Conservation (phyloP, 2,329 filamentous ascomycete species). For the Arthrinium phaeospermum region DNA sequence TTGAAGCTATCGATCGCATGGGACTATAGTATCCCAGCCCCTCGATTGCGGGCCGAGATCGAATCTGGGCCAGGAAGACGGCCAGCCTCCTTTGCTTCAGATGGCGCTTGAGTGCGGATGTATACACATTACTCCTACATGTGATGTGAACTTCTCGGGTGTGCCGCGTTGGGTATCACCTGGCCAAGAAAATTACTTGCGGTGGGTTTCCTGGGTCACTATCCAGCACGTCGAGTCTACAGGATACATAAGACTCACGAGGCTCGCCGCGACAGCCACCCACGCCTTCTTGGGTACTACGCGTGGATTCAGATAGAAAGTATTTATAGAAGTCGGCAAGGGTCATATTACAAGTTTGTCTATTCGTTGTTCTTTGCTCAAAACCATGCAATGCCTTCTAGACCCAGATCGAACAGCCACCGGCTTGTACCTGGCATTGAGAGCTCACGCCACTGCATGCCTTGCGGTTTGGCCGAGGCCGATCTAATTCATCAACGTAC, state of each 20-base stretch:
- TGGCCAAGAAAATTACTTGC: too few species aligned
- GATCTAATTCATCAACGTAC: slow-evolving; percentile 26
- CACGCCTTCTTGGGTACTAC: neutral
- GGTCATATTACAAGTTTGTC: slow-evolving; percentile 26
- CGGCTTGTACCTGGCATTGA: slow-evolving; percentile 9
- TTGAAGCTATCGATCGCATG: neutral
- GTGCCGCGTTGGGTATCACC: neutral
- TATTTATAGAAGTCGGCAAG: neutral
- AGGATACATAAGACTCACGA: too few species aligned
- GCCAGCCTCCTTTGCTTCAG: neutral
- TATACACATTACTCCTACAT: neutral
- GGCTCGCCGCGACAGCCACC: neutral
- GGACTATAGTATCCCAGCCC: too few species aligned
- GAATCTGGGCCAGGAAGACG: neutral
- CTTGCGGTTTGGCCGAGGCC: slow-evolving; percentile 17
- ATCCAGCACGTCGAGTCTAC: neutral
- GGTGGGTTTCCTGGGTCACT: neutral
- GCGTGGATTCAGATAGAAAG: neutral
- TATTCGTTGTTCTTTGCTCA: slow-evolving; percentile 21
- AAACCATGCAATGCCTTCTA: slow-evolving; percentile 21
- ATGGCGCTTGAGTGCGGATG: neutral
- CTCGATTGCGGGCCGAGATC: neutral
- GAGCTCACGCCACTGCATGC: slow-evolving; percentile 9
- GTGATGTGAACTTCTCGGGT: neutral
- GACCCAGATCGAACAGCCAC: slow-evolving; percentile 12